Evolutionary conservation across 176 grass and related monocot species (phyloP), one percentile per base, ranked within the genome.

Genomic region (Puya raimondii): DNA sequence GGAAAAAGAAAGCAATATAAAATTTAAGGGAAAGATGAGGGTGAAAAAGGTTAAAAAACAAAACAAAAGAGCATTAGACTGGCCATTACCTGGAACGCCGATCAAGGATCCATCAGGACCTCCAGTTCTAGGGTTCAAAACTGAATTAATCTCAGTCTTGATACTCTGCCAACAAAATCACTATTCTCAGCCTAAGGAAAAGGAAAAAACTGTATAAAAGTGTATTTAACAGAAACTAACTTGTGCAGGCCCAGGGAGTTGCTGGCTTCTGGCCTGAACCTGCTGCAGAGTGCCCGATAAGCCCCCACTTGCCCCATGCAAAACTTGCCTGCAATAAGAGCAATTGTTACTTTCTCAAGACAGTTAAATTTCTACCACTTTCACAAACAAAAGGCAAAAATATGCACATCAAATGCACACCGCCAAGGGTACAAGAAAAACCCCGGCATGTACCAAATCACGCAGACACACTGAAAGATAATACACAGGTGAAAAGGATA

Each of bases 101-200:
- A 99, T 88, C 76, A 91, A 84, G 23, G 95, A 82, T 57, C 86
- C 95, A 61, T 99, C 95, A 67, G 87, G 85, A 63, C 81, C 95
- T 26, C 74, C 69, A 82, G 75, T 70, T 82, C 95, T 85, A 23
- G 90, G 87, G 64, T 82, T 84, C 85, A 99, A 80, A 82, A 91
- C 59, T 23, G 90, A 76, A 88, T 94, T 99, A 49, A 91, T 88
- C 75, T 99, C 95, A 65, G 70, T 86, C 81, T 99, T 99, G 64
- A 99, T 99, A 70, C 70, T 75, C 95, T 99, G 82, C 66, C 63
- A 78, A 72, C 12, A 71, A 68, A 33, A 88, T n/a, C 48, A 80
- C 74, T 74, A 74, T 17, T 70, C 33, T 69, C 47, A 88, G 27
- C 12, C 64, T 17, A 53, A 12, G 0, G 66, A 48, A 13, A 42